A percentile compares a stretch with the other conserved stretches of the same genome.
phyloP scores from a whole-genome alignment of 495 filamentous ascomycete genomes.

The Talaromyces thailandensis region DNA sequence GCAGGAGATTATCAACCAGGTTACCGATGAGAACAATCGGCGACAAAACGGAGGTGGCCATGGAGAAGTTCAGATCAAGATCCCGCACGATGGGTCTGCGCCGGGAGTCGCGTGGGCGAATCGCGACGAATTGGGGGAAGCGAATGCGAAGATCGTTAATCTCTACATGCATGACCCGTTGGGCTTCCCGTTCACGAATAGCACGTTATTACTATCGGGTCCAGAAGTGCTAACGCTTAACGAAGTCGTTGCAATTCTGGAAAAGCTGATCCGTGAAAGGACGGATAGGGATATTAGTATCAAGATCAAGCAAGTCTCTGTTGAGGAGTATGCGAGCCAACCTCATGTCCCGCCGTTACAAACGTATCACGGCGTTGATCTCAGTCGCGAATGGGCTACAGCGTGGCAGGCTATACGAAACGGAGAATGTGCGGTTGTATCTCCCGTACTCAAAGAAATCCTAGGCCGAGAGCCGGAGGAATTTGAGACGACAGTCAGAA shows the following conservation, averaged over 20 bases:
- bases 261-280: slow-evolving; percentile 9
- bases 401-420: slow-evolving; percentile 32
- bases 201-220: slow-evolving; percentile 30
- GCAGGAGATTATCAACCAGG: slow-evolving; percentile 11
- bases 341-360: slow-evolving; percentile 18
- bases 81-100: slow-evolving; percentile 39
- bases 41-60: background rate
- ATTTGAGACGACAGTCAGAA: slow-evolving; percentile 19
- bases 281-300: slow-evolving; percentile 15
- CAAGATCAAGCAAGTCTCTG: slow-evolving; percentile 17
- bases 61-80: slow-evolving; percentile 25
- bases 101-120: slow-evolving; percentile 45
- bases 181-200: slow-evolving; percentile 23
- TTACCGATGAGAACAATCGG: background rate
- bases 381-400: slow-evolving; percentile 23
- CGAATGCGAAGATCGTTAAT: slow-evolving; percentile 30
- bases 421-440: slow-evolving; percentile 31
- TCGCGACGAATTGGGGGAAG: slow-evolving; percentile 41
- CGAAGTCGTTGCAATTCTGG: slow-evolving; percentile 30
- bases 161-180: slow-evolving; percentile 13
- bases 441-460: slow-evolving; percentile 19
- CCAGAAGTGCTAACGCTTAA: slow-evolving; percentile 24
- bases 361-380: slow-evolving; percentile 19
- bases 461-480: slow-evolving; percentile 30
- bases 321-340: slow-evolving; percentile 32